A percentile compares a stretch with the other conserved stretches of the same genome.
Conservation (phyloP, 495 filamentous ascomycete genomes). For the Penicillium robsamsonii region DNA sequence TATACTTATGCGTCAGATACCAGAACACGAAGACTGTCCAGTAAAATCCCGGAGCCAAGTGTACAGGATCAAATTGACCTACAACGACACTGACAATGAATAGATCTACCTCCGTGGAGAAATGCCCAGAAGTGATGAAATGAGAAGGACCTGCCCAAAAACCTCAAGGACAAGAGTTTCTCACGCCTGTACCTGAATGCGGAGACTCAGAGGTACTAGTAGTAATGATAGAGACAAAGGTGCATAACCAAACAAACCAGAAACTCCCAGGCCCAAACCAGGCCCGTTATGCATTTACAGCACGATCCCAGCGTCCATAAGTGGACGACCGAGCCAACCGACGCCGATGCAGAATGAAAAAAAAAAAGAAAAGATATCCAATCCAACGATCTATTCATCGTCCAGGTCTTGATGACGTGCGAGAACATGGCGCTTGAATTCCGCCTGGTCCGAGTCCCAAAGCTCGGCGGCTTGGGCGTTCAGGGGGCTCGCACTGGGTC, state of each 20-base stretch:
- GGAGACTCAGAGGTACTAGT: not conserved
- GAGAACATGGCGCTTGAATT: conserved; percentile 79
- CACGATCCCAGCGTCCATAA: conserved; percentile 10
- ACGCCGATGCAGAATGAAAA: conserved; percentile 23
- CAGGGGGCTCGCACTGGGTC: conserved; percentile 76
- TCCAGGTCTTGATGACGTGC: conserved; percentile 61
- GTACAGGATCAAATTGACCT: not conserved
- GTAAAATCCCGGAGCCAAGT: not conserved
- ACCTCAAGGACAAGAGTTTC: not conserved
- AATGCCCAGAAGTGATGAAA: not conserved
- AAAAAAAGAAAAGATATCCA: conserved; percentile 14
- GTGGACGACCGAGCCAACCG: conserved; percentile 13
- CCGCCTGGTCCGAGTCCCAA: conserved; percentile 85
- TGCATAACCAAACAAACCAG: conserved; percentile 14
- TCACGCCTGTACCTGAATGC: conserved; percentile 19
- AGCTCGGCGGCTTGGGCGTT: conserved; percentile 96
- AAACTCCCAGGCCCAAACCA: conserved; percentile 34
- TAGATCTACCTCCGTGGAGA: not conserved
- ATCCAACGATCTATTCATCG: conserved; percentile 41
- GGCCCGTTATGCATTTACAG: conserved; percentile 30
- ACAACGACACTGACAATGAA: not conserved
- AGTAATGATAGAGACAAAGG: conserved; percentile 12
- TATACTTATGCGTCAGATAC: not conserved
- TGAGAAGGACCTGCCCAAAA: not conserved
- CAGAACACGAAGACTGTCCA: not conserved